Evolutionary conservation across 2,329 filamentous ascomycete species (phyloP).

Genomic region (Neocatenulostroma microsporum): DNA sequence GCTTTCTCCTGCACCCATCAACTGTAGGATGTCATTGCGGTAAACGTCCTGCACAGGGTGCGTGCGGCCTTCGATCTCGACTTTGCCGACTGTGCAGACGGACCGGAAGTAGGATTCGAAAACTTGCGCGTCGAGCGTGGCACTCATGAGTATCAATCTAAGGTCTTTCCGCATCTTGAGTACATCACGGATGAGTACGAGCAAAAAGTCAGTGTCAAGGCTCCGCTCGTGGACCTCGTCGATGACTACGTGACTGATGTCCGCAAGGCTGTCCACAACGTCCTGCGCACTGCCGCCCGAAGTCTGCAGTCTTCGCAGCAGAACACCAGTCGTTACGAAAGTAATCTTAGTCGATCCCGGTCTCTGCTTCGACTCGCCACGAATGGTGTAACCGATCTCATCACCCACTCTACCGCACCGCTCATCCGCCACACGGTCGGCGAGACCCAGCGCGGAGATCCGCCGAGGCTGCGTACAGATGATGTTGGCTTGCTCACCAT

Average conservation of each 20-base stretch:
- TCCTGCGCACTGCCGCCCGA: conserved; percentile 74
- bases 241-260: conserved; percentile 90
- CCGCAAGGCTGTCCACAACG: conserved; percentile 70
- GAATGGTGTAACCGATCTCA: conserved; percentile 86
- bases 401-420: conserved; percentile 72
- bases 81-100: conserved; percentile 55
- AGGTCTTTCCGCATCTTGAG: conserved; percentile 66
- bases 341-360: conserved; percentile 73
- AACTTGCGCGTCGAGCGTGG: conserved; percentile 79
- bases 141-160: conserved; percentile 92
- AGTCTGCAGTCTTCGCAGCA: conserved; percentile 83
- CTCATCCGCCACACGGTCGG: conserved; percentile 90
- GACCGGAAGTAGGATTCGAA: conserved; percentile 74
- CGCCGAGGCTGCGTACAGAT: conserved; percentile 91
- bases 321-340: conserved; percentile 90
- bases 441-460: conserved; percentile 88
- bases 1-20: conserved; percentile 45
- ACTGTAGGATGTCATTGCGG: conserved; percentile 74
- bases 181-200: conserved; percentile 80
- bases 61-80: conserved; percentile 83
- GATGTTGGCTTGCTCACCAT: conserved; percentile 76
- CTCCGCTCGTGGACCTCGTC: conserved; percentile 96
- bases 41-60: conserved; percentile 87
- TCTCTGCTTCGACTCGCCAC: conserved; percentile 75
- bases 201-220: conserved; percentile 86